These are phyloP conservation scores for Leccinum arenicola DNA, from an alignment of 768 basidiomycete species.

Conservation along the genomic window DNA sequence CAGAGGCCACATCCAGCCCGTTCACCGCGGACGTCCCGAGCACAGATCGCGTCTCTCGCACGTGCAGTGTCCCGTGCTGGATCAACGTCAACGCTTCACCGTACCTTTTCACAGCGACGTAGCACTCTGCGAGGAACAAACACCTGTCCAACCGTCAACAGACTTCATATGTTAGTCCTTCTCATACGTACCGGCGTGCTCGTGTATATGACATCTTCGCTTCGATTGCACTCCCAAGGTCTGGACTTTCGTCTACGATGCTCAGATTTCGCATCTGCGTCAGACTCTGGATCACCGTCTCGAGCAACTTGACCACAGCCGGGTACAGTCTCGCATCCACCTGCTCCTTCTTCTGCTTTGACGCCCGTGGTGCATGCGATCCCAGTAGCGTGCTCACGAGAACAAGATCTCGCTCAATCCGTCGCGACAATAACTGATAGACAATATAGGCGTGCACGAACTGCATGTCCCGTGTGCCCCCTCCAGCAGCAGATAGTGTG, in stretches of 20 bases:
- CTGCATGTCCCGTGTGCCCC: conserved; percentile 66
- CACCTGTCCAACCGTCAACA: conserved; percentile 44
- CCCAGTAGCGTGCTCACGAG: conserved; percentile 64
- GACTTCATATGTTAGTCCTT: neutral
- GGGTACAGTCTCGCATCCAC: conserved; percentile 76
- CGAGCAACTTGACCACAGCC: conserved; percentile 84
- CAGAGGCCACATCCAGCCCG: too few relatives aligned
- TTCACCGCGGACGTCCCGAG: too few relatives aligned
- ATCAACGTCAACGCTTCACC: conserved; percentile 70
- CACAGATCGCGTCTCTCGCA: too few relatives aligned
- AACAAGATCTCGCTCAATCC: conserved; percentile 86
- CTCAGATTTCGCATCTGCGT: conserved; percentile 80
- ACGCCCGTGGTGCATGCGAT: conserved; percentile 36
- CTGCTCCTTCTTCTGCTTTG: conserved; percentile 42
- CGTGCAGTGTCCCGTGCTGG: conserved; percentile 47
- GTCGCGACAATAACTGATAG: conserved; percentile 82
- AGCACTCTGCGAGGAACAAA: conserved; percentile 73
- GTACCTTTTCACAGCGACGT: conserved; percentile 65
- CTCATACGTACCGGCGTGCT: conserved; percentile 58
- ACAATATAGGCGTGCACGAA: conserved; percentile 87
- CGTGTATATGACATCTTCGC: conserved; percentile 71
- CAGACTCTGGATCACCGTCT: conserved; percentile 81
- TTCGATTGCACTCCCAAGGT: conserved; percentile 76
- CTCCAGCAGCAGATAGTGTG: conserved; percentile 35
- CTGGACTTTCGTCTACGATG: conserved; percentile 85